These are phyloP conservation scores for Aspergillus ruber DNA, from an alignment of 2,329 filamentous ascomycete species.

Conservation along the genomic window DNA sequence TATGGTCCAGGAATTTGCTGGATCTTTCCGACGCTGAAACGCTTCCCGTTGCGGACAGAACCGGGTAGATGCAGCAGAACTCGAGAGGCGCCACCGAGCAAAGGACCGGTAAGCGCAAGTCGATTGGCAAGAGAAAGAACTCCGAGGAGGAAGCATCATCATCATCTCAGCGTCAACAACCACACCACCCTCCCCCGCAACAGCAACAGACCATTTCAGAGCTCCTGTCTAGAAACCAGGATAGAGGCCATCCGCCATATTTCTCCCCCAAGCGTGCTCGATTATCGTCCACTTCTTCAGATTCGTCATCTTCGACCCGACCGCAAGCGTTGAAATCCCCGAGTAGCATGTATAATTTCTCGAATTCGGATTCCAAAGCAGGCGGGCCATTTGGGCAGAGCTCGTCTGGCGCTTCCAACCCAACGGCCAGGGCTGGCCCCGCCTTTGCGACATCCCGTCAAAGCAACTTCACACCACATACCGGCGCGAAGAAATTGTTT, in stretches of 20 bases:
- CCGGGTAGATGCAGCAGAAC: slow-evolving; percentile 40
- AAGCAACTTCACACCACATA: slow-evolving; percentile 61
- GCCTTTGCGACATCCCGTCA: slow-evolving; percentile 30
- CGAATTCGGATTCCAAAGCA: slow-evolving; percentile 31
- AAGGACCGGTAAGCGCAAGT: slow-evolving; percentile 39
- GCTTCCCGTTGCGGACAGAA: slow-evolving; percentile 21
- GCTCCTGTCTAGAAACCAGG: slow-evolving; percentile 33
- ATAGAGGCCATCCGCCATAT: slow-evolving; percentile 14
- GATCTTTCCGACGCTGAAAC: slow-evolving; percentile 16
- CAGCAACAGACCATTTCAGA: slow-evolving; percentile 41
- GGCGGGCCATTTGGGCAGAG: slow-evolving; percentile 40
- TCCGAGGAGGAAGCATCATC: slow-evolving; percentile 26
- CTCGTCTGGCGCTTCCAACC: slow-evolving; percentile 27
- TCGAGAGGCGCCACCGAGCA: slow-evolving; percentile 32
- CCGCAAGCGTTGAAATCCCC: slow-evolving; percentile 16
- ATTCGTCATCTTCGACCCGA: slow-evolving; percentile 7
- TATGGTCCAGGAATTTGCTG: slow-evolving; percentile 7
- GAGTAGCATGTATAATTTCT: slow-evolving; percentile 52
- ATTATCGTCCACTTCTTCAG: slow-evolving; percentile 22
- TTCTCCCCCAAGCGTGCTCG: slow-evolving; percentile 38
- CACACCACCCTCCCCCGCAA: slow-evolving; percentile 22
- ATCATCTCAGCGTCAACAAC: slow-evolving; percentile 11
- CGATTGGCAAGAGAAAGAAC: slow-evolving; percentile 37
- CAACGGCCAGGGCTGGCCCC: slow-evolving; percentile 14
- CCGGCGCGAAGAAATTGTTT: slow-evolving; percentile 76